Percentiles rank a stretch among this genome's conserved stretches.
These are phyloP conservation scores for Halophytophthora polymorphica DNA, from an alignment of 352 stramenopile genomes.

Conservation along the genomic window DNA sequence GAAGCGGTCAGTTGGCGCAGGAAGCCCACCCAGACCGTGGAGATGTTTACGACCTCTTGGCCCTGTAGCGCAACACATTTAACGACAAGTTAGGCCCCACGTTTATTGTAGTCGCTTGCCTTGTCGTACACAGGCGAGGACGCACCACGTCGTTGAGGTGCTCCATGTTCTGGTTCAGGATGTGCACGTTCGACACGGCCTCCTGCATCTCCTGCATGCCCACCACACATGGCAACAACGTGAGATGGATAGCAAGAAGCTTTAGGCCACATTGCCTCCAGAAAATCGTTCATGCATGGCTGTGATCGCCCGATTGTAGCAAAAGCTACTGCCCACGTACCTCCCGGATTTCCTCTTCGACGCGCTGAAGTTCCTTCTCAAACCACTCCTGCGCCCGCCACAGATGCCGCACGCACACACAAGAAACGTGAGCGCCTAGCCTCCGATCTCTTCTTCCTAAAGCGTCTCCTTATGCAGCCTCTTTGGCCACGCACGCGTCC, in stretches of 20 bases:
- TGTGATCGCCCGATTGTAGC: not conserved
- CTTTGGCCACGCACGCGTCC: too few relatives aligned
- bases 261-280: not conserved
- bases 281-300: not conserved
- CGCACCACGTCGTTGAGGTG: slow-evolving; percentile 79
- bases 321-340: slow-evolving; percentile 13
- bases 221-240: not conserved
- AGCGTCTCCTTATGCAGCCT: too few relatives aligned
- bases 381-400: slow-evolving; percentile 52
- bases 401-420: not conserved
- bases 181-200: slow-evolving; percentile 78
- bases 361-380: slow-evolving; percentile 54
- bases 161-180: slow-evolving; percentile 77
- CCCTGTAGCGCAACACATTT: slow-evolving; percentile 30
- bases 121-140: slow-evolving; percentile 2
- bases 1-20: slow-evolving; percentile 50
- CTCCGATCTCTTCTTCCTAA: too few relatives aligned
- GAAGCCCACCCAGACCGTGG: slow-evolving; percentile 68
- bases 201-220: slow-evolving; percentile 67
- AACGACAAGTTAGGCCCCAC: not conserved
- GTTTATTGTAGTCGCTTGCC: not conserved
- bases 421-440: not conserved
- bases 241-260: not conserved
- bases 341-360: slow-evolving; percentile 75
- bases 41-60: slow-evolving; percentile 72